A percentile compares a stretch with the other conserved stretches of the same genome.
Conservation (phyloP, 2,329 filamentous ascomycete genomes). For the Ilyonectria robusta region DNA sequence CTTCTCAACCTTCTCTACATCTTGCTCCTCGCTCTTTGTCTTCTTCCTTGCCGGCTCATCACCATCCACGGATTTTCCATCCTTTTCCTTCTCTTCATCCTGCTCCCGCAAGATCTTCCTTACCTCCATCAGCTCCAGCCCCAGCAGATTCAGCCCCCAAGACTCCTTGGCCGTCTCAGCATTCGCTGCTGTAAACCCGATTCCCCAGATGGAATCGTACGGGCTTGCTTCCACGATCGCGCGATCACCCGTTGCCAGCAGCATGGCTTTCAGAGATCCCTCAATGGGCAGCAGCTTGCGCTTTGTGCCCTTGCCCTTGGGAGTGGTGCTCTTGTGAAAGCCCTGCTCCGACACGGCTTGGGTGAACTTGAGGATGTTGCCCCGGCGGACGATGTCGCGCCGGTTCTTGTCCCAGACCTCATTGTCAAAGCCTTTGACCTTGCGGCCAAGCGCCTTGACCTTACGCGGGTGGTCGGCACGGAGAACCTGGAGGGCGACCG, state of each 20-base stretch:
- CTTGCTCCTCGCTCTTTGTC: constrained; percentile 11
- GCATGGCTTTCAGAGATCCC: constrained; percentile 58
- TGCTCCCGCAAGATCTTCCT: constrained; percentile 65
- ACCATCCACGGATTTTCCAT: background rate
- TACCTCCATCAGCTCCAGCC: constrained; percentile 73
- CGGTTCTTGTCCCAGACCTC: constrained; percentile 66
- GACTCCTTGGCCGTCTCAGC: constrained; percentile 61
- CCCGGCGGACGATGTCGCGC: constrained; percentile 68
- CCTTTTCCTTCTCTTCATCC: constrained; percentile 35
- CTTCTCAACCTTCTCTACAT: background rate
- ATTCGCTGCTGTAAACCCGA: constrained; percentile 69
- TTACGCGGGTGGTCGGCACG: constrained; percentile 59
- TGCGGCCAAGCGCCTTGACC: constrained; percentile 69
- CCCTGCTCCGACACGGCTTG: constrained; percentile 52
- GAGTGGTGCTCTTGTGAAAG: constrained; percentile 41
- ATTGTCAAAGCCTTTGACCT: constrained; percentile 67
- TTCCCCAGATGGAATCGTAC: constrained; percentile 75
- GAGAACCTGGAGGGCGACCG: constrained; percentile 64
- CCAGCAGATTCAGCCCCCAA: constrained; percentile 78
- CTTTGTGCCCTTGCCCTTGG: constrained; percentile 34
- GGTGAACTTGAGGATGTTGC: constrained; percentile 73
- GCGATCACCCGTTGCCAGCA: constrained; percentile 71
- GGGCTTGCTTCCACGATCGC: constrained; percentile 75
- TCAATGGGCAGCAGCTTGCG: constrained; percentile 48
- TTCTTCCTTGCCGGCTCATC: constrained; percentile 13